Percentiles rank a stretch among this genome's conserved stretches.
Evolutionary conservation across 495 filamentous ascomycete species (phyloP).

Genomic region (Aspergillus bridgeri): DNA sequence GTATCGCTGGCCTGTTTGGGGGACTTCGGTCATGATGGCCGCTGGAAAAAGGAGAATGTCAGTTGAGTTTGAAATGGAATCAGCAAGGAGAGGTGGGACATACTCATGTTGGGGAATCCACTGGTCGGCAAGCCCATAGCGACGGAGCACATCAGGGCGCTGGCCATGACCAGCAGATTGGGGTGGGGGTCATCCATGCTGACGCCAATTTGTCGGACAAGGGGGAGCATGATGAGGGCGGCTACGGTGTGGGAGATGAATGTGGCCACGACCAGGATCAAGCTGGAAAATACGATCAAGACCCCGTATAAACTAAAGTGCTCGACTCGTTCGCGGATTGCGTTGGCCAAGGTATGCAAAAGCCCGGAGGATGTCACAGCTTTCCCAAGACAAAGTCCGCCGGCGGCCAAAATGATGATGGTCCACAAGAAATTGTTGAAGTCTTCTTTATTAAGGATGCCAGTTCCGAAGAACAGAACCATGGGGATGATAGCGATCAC

Average conservation of each 20-base stretch:
- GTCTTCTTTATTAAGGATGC: conserved; percentile 97
- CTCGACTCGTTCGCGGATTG: conserved; percentile 69
- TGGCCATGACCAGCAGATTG: conserved; percentile 88
- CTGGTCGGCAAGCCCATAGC: conserved; percentile 92
- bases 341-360: conserved; percentile 78
- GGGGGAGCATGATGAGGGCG: conserved; percentile 87
- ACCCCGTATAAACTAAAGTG: conserved; percentile 83
- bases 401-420: conserved; percentile 97
- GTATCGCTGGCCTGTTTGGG: conserved; percentile 86
- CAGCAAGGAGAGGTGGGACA: conserved; percentile 35
- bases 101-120: conserved; percentile 99
- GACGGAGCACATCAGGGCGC: conserved; percentile 64
- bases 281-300: conserved; percentile 74
- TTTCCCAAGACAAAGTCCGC: conserved; percentile 88
- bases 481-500: conserved; percentile 96
- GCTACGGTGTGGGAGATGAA: conserved; percentile 99
- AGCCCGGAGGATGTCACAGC: conserved; percentile 90
- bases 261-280: conserved; percentile 92
- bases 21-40: conserved; percentile 98
- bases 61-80: not conserved
- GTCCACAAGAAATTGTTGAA: conserved; percentile 99
- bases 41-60: conserved; percentile 49
- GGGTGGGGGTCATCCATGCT: conserved; percentile 86
- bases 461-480: conserved; percentile 92
- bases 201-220: conserved; percentile 81